These are phyloP conservation scores for Geosmithia flava DNA, from an alignment of 2,329 filamentous ascomycete genomes.

Conservation along the genomic window DNA sequence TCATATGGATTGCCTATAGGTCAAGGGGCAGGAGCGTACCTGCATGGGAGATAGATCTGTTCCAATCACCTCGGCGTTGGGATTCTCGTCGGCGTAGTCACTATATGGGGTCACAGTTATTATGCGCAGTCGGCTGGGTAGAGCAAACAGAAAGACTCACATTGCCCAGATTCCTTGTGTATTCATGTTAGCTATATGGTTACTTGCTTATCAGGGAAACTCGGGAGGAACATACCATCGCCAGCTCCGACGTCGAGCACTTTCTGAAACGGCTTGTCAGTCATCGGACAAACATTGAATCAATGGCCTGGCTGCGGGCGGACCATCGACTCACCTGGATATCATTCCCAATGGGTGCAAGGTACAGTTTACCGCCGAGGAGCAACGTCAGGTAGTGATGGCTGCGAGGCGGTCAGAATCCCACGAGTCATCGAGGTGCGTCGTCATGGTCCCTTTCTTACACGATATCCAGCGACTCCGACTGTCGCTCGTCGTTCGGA, in stretches of 20 bases:
- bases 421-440: neutral
- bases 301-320: neutral
- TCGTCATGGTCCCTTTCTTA: neutral
- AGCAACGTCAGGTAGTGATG: slow-evolving; percentile 4
- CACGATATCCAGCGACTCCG: slow-evolving; percentile 6
- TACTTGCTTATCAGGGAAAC: neutral
- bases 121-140: slow-evolving; percentile 4
- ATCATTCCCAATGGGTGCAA: slow-evolving; percentile 3
- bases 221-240: slow-evolving; percentile 3
- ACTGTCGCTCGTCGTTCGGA: slow-evolving; percentile 13
- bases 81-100: slow-evolving; percentile 10
- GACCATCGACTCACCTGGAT: slow-evolving; percentile 1
- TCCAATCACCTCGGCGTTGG: slow-evolving; percentile 1
- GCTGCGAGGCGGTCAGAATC: neutral
- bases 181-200: neutral
- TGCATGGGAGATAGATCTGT: slow-evolving; percentile 5
- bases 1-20: too few species aligned
- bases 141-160: neutral
- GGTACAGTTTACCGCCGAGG: slow-evolving; percentile 3
- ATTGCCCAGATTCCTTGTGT: slow-evolving; percentile 4
- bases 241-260: slow-evolving; percentile 8
- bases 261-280: slow-evolving; percentile 3
- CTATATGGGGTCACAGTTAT: slow-evolving; percentile 14
- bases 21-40: slow-evolving; percentile 22
- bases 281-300: too few species aligned